phyloP scores from a whole-genome alignment of 495 filamentous ascomycete genomes.

The Daldinia bambusicola region DNA sequence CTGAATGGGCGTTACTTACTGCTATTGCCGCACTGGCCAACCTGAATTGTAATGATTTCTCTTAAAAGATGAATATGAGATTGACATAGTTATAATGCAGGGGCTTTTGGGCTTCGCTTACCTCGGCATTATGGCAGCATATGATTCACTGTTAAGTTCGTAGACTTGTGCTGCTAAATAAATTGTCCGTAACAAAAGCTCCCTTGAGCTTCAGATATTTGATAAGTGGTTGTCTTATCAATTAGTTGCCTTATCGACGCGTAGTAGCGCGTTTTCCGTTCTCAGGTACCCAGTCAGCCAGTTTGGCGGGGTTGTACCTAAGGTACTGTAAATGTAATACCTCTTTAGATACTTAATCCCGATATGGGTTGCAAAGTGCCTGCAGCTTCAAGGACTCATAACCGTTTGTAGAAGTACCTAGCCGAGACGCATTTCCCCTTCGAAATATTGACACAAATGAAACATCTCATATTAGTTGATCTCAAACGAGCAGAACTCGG shows the following conservation, averaged over 20 bases:
- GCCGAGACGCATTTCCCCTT: neutral
- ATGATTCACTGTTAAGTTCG: conserved; percentile 18
- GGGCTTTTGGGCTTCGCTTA: conserved; percentile 33
- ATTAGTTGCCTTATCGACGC: conserved; percentile 18
- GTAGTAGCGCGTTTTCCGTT: conserved; percentile 34
- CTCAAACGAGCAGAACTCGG: conserved; percentile 16
- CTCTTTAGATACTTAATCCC: too few relatives aligned
- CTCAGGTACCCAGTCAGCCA: neutral
- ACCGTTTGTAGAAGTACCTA: neutral
- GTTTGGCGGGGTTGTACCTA: conserved; percentile 16
- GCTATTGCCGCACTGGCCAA: conserved; percentile 99
- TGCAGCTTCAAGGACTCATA: too few relatives aligned
- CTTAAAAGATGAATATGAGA: conserved; percentile 58
- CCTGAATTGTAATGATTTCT: conserved; percentile 99
- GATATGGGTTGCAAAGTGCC: too few relatives aligned
- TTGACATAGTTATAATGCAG: neutral
- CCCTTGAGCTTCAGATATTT: neutral
- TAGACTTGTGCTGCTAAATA: neutral
- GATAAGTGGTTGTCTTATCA: conserved; percentile 10
- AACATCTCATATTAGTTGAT: conserved; percentile 34
- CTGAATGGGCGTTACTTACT: conserved; percentile 67
- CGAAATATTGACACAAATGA: conserved; percentile 21
- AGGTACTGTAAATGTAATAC: neutral
- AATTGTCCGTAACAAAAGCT: neutral
- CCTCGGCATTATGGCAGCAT: conserved; percentile 63